phyloP scores from a whole-genome alignment of 192 early-diverging fungal genomes.

The Coemansia sp. region DNA sequence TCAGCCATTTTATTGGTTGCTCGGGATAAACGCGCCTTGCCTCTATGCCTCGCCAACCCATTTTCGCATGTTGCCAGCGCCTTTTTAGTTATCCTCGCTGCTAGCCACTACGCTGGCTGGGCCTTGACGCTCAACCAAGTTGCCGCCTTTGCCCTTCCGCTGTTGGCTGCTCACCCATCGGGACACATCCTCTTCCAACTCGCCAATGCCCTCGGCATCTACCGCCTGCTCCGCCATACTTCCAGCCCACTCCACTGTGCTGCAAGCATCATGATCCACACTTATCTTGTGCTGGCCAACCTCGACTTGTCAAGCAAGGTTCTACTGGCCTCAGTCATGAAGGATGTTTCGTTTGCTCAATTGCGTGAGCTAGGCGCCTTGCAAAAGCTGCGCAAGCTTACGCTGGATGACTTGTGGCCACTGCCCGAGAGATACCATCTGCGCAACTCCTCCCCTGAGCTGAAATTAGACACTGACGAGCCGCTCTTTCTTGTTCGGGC shows the following conservation, averaged over 20 bases:
- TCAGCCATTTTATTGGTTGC: background rate
- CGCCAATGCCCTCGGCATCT: constrained; percentile 10
- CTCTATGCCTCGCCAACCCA: background rate
- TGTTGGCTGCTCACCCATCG: background rate
- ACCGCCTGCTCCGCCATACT: background rate
- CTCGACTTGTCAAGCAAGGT: constrained; percentile 11
- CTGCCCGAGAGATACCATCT: constrained; percentile 26
- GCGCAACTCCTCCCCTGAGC: constrained; percentile 7
- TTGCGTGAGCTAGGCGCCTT: constrained; percentile 20
- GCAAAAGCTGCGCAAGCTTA: constrained; percentile 16
- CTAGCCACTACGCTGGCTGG: background rate
- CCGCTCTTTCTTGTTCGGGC: constrained; percentile 36
- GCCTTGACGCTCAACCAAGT: background rate
- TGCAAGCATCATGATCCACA: background rate
- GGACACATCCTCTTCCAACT: constrained; percentile 10
- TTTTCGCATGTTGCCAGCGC: background rate
- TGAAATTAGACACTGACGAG: constrained; percentile 24
- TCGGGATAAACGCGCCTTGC: background rate
- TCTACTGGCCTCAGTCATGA: background rate
- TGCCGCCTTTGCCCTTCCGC: background rate
- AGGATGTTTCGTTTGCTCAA: constrained; percentile 7
- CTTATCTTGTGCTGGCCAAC: constrained; percentile 2
- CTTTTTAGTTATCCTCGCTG: constrained; percentile 1
- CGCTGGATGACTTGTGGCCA: constrained; percentile 18
- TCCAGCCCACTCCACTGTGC: background rate